phyloP scores from a whole-genome alignment of 768 basidiomycete genomes.

The Grammothele lineata region DNA sequence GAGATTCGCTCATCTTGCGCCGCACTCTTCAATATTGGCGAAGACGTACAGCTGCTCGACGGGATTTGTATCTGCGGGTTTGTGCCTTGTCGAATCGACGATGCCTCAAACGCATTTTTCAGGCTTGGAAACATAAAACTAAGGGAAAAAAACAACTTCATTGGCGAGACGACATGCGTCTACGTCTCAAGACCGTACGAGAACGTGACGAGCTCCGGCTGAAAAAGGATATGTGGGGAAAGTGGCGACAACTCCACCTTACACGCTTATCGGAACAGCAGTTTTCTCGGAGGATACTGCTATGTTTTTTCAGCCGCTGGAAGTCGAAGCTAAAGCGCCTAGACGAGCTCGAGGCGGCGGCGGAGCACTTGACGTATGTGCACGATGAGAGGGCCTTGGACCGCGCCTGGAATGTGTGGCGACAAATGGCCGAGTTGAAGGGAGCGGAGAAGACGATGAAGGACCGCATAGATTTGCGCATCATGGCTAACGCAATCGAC shows the following conservation, averaged over 20 bases:
- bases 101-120: constrained; percentile 37
- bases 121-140: constrained; percentile 50
- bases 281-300: constrained; percentile 40
- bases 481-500: constrained; percentile 44
- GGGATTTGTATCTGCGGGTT: constrained; percentile 40
- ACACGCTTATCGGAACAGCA: constrained; percentile 48
- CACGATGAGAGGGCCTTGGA: constrained; percentile 35
- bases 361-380: constrained; percentile 43
- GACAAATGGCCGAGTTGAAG: constrained; percentile 37
- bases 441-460: constrained; percentile 41
- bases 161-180: constrained; percentile 70
- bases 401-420: constrained; percentile 58
- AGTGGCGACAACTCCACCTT: constrained; percentile 62
- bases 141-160: constrained; percentile 51
- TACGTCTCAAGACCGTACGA: constrained; percentile 60
- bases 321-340: constrained; percentile 37
- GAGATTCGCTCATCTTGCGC: constrained; percentile 61
- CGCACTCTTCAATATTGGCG: constrained; percentile 61
- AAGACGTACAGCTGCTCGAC: constrained; percentile 31
- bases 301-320: constrained; percentile 51
- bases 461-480: constrained; percentile 42
- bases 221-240: constrained; percentile 54
- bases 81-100: constrained; percentile 41
- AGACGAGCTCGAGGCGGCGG: constrained; percentile 43
- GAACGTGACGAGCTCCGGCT: constrained; percentile 52